These are phyloP conservation scores for Digitaria exilis DNA, from an alignment of 202 grass and related monocot species.

Conservation along the genomic window DNA sequence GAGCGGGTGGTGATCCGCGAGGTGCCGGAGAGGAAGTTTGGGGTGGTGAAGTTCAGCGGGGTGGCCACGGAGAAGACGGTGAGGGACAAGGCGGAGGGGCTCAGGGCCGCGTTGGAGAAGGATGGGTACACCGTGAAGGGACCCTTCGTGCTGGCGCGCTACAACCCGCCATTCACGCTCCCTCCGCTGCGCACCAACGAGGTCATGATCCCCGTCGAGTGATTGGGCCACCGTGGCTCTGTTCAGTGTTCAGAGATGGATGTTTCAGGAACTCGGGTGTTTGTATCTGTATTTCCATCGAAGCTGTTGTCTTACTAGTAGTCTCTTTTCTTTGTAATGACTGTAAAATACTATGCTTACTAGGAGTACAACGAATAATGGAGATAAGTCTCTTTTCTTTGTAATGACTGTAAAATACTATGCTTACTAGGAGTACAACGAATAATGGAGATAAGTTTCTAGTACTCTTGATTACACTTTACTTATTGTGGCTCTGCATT, in stretches of 20 bases:
- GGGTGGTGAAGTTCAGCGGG: slow-evolving; percentile 70
- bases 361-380: slow-evolving; percentile 5
- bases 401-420: too few relatives aligned
- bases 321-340: neutral
- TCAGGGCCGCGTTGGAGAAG: slow-evolving; percentile 76
- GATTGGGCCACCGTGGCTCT: neutral
- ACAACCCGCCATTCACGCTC: slow-evolving; percentile 91
- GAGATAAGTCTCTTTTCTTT: too few relatives aligned
- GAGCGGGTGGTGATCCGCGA: slow-evolving; percentile 74
- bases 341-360: slow-evolving; percentile 6
- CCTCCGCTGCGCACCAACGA: slow-evolving; percentile 90
- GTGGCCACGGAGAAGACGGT: slow-evolving; percentile 66
- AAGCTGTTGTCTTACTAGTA: neutral
- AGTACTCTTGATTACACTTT: too few relatives aligned
- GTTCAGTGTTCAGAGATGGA: neutral
- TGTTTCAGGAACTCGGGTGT: neutral
- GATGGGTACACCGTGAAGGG: slow-evolving; percentile 59
- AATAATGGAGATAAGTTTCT: too few relatives aligned
- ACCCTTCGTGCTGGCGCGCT: slow-evolving; percentile 71
- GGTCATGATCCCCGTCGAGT: slow-evolving; percentile 89
- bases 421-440: too few relatives aligned
- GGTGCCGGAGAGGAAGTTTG: slow-evolving; percentile 69
- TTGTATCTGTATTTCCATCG: neutral
- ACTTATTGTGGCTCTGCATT: neutral
- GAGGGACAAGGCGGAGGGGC: slow-evolving; percentile 65